Evolutionary conservation across 345 rosid genomes (phyloP).

Genomic region (Noccaea bulbosa): DNA sequence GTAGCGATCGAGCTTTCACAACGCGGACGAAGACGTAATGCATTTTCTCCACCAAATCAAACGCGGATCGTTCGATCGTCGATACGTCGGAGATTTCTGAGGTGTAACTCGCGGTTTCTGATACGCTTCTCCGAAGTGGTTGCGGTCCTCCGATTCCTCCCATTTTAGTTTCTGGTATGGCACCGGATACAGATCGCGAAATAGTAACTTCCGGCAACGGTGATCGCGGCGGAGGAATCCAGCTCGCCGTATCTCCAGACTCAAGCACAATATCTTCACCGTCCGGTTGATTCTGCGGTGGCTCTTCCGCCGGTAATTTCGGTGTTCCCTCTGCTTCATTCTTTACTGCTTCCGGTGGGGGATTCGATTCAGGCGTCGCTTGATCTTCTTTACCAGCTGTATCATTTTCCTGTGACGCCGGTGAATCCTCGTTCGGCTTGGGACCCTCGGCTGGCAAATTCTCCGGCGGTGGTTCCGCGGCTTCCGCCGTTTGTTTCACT

Average conservation of each 20-base stretch:
- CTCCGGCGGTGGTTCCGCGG: conserved; percentile 25
- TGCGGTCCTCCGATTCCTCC: conserved; percentile 51
- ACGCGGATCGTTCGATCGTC: conserved; percentile 69
- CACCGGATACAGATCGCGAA: conserved; percentile 50
- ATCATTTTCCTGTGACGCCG: conserved; percentile 38
- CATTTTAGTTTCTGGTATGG: conserved; percentile 55
- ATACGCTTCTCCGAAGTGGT: conserved; percentile 52
- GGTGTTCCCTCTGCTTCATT: not conserved
- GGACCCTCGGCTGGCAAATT: conserved; percentile 18
- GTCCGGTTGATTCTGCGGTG: conserved; percentile 24
- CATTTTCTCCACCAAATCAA: conserved; percentile 96
- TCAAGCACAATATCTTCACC: conserved; percentile 44
- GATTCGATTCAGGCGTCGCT: conserved; percentile 29
- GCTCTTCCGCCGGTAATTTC: conserved; percentile 32
- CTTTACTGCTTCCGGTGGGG: conserved; percentile 30
- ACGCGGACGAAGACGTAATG: conserved; percentile 84
- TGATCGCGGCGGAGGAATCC: conserved; percentile 39
- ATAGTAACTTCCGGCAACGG: conserved; percentile 50
- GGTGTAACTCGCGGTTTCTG: conserved; percentile 49
- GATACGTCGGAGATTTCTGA: conserved; percentile 63
- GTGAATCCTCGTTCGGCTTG: conserved; percentile 28
- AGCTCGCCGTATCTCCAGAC: conserved; percentile 26
- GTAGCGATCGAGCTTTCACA: conserved; percentile 71
- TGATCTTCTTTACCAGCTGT: conserved; percentile 41
- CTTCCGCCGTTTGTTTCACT: conserved; percentile 28